Base-by-base conservation (phyloP, 1,139 yeast species). In the Zygosaccharomyces pseudobailii region DNA sequence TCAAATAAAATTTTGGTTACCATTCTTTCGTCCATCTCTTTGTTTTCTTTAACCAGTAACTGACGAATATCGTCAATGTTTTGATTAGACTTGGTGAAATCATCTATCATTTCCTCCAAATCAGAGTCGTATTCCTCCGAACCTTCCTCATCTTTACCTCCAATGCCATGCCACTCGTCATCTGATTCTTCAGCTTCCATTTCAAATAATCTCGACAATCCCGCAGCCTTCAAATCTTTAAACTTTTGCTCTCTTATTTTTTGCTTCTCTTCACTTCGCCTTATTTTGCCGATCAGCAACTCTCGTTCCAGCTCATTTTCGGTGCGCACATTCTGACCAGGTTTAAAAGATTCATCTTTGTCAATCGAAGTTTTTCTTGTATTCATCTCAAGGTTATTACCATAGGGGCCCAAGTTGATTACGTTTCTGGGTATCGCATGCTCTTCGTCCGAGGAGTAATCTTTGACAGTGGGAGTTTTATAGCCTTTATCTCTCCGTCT, bases 171-270 rank as follows among this genome's bases (percentile, higher is more conserved):
- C 90, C 95, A 90, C 70, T 90, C 97, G 71, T 90, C 97, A 54
- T 92, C 97, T 36, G 96, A 87, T 71, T 92, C 97, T 56, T 82
- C 94, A 39, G 98, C 98, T 71, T 90, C 96, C 52, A 64, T 61
- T 48, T 70, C 73, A 52, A 71, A 55, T 46, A 69, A 60, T 37
- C 67, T 58, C 20, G 58, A 61, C 1, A 67, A 50, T 25, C 71
- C 71, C 30, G 52, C 57, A 6, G 52, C 51, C 37, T 61, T 64
- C 58, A 70, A 49, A 33, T 65, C 69, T 25, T 70, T 64, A 53
- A 73, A 75, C 52, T 68, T 68, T 40, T 65, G 63, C 47, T 74
- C 67, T 33, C 73, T 71, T 51, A 69, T 71, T 24, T 67, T 68
- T 51, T 74, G 78, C 46, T 45, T 69, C 71, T 46, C 47, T 49